phyloP scores from a whole-genome alignment of 495 filamentous ascomycete species.

The Niebla homalea region DNA sequence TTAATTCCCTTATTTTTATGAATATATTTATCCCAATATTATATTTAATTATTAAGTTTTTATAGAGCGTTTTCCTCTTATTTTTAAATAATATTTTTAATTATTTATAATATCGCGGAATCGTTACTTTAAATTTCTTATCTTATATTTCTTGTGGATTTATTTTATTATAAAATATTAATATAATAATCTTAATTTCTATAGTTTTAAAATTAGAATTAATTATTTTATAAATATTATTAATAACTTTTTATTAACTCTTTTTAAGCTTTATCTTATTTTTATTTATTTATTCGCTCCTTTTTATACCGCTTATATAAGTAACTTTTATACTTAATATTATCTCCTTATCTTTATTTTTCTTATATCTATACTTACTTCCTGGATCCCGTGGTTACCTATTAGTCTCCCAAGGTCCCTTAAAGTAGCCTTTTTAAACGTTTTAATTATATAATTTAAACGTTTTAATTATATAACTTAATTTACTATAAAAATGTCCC shows the following conservation, averaged over 20 bases:
- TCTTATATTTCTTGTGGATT: not conserved
- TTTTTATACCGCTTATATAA: not conserved
- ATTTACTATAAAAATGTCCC: not conserved
- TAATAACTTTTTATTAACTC: not conserved
- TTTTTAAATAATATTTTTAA: not conserved
- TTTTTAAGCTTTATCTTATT: not conserved
- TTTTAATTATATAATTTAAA: too few species aligned
- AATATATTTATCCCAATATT: not conserved
- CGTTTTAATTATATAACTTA: not conserved
- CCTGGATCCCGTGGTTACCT: too few species aligned
- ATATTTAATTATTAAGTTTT: not conserved
- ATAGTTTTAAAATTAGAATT: not conserved
- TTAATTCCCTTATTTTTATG: too few species aligned
- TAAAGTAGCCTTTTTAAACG: too few species aligned
- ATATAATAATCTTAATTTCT: not conserved
- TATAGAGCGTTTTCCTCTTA: not conserved
- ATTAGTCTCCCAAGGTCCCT: too few species aligned
- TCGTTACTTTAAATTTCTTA: slow-evolving; percentile 11
- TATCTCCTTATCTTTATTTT: not conserved
- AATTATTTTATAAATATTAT: not conserved
- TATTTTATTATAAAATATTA: not conserved
- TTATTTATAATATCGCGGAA: not conserved
- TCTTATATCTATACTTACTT: too few species aligned
- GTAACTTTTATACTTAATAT: not conserved
- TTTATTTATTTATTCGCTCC: not conserved